phyloP scores from a whole-genome alignment of 345 rosid species.

The Passiflora organensis region DNA sequence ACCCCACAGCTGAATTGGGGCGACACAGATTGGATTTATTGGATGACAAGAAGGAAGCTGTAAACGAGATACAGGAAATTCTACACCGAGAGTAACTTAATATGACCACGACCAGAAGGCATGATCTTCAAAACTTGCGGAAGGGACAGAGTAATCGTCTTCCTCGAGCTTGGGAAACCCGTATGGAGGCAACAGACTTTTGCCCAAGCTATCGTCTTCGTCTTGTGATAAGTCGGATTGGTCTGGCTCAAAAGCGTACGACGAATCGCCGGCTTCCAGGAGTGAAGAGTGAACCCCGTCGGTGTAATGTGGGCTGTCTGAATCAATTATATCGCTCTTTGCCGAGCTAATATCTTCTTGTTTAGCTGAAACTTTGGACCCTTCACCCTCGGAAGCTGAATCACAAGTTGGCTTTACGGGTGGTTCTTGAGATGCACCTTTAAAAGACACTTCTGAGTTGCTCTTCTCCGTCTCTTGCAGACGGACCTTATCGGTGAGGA shows the following conservation, averaged over 20 bases:
- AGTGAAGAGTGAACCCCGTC: conserved; percentile 45
- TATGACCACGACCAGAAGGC: conserved; percentile 31
- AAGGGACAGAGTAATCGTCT: conserved; percentile 18
- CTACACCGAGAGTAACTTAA: conserved; percentile 4
- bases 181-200: conserved; percentile 19
- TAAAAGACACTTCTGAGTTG: conserved; percentile 13
- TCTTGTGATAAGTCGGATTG: conserved; percentile 28
- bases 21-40: conserved; percentile 18
- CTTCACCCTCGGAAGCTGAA: conserved; percentile 21
- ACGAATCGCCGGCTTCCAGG: conserved; percentile 27
- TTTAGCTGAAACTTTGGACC: conserved; percentile 17
- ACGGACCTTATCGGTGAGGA: conserved; percentile 15
- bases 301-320: conserved; percentile 36
- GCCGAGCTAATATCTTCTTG: conserved; percentile 28
- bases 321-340: conserved; percentile 26
- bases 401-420: conserved; percentile 3
- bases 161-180: conserved; percentile 40
- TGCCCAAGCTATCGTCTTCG: conserved; percentile 28
- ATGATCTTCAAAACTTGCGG: conserved; percentile 27
- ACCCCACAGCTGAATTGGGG: conserved; percentile 13
- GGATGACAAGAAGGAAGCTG: conserved; percentile 12
- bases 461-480: conserved; percentile 12
- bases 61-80: conserved; percentile 2
- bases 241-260: conserved; percentile 24
- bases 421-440: conserved; percentile 14